Evolutionary conservation across 257 asterid genomes (phyloP).

Genomic region (Nicotiana otophora): DNA sequence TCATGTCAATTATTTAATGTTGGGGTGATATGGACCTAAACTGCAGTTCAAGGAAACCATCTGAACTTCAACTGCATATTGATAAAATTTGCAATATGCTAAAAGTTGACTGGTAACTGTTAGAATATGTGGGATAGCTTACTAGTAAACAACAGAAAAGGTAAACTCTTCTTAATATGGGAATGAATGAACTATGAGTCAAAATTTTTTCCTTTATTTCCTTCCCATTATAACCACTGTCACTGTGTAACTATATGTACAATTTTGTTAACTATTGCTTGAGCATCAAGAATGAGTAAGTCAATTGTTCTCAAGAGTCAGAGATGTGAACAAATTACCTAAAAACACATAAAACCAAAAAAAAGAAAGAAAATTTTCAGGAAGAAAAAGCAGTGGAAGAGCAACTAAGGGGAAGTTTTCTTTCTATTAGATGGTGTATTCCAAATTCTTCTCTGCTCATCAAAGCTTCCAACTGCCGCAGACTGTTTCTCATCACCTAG

Average conservation of each 20-base stretch:
- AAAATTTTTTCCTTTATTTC: no score
- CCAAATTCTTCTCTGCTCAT: conserved; percentile 62
- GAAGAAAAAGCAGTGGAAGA: background rate
- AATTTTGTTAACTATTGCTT: background rate
- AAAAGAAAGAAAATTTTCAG: no score
- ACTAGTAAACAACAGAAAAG: no score
- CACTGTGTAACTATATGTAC: background rate
- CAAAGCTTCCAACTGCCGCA: conserved; percentile 71
- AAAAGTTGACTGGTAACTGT: no score
- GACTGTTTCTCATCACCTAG: conserved; percentile 52
- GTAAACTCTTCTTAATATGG: no score
- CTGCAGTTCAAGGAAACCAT: no score
- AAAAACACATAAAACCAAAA: background rate
- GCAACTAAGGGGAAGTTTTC: background rate
- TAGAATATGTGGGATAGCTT: no score
- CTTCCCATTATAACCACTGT: background rate
- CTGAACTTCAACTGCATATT: no score
- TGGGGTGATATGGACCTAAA: no score
- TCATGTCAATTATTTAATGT: no score
- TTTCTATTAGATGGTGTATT: conserved; percentile 24
- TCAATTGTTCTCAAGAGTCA: background rate
- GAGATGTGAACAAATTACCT: background rate
- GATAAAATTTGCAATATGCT: no score
- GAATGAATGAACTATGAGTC: background rate
- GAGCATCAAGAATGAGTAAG: background rate